Conservation (phyloP, 805 yeast species). For the Helenozyma baotianmanensis region DNA sequence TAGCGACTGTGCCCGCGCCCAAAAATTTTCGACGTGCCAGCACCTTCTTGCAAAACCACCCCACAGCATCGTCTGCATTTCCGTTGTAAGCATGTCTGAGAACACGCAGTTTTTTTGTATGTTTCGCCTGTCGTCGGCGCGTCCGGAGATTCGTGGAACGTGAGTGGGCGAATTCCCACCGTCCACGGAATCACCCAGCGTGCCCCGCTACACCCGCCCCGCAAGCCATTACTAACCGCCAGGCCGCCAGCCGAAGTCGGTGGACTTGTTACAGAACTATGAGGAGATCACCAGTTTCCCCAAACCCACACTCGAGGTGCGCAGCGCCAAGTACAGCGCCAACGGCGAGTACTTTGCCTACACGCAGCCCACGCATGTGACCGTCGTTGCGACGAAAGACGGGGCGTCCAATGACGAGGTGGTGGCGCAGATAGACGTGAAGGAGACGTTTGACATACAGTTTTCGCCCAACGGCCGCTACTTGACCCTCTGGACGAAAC, state of each 20-base stretch:
- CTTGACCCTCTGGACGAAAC: slow-evolving; percentile 87
- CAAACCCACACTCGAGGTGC: slow-evolving; percentile 45
- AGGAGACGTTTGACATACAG: slow-evolving; percentile 73
- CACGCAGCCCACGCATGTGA: slow-evolving; percentile 60
- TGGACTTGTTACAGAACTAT: slow-evolving; percentile 27
- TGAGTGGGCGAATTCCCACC: too few species aligned
- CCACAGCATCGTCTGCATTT: background rate
- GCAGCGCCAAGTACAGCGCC: slow-evolving; percentile 62
- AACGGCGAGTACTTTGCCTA: slow-evolving; percentile 68
- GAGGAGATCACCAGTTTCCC: slow-evolving; percentile 33
- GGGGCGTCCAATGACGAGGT: slow-evolving; percentile 36
- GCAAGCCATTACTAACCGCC: slow-evolving; percentile 15
- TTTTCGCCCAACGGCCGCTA: slow-evolving; percentile 88
- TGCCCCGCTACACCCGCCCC: too few species aligned
- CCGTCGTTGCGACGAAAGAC: slow-evolving; percentile 50
- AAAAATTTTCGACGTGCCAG: slow-evolving; percentile 13
- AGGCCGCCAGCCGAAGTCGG: slow-evolving; percentile 27
- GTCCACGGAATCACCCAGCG: too few species aligned
- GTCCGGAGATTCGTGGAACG: too few species aligned
- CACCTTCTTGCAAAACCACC: background rate
- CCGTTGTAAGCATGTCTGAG: slow-evolving; percentile 24
- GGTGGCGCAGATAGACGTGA: slow-evolving; percentile 46
- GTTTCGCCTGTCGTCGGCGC: too few species aligned
- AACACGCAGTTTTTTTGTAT: slow-evolving; percentile 37
- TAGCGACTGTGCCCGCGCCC: slow-evolving; percentile 5